These are phyloP conservation scores for Kazachstania psychrophila DNA, from an alignment of 805 yeast species.

Conservation along the genomic window DNA sequence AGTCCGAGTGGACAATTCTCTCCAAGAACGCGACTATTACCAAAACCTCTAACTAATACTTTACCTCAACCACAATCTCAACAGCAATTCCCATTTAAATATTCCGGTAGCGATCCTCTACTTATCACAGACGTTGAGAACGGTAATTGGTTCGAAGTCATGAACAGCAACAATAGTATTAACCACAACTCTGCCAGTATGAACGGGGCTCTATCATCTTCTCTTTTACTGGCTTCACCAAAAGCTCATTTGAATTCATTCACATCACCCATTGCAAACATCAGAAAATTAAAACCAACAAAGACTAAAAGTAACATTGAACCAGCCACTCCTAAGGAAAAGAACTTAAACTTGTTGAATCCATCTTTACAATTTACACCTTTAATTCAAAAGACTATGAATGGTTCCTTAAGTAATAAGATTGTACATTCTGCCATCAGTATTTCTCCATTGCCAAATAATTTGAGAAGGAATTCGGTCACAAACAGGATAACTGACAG, in stretches of 20 bases:
- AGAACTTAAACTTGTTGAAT: neutral
- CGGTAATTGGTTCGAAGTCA: slow-evolving; percentile 15
- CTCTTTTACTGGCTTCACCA: slow-evolving; percentile 4
- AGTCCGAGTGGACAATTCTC: slow-evolving; percentile 13
- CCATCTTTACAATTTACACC: slow-evolving; percentile 24
- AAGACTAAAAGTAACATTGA: slow-evolving; percentile 11
- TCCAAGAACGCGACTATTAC: slow-evolving; percentile 12
- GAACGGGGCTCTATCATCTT: neutral
- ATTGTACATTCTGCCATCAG: slow-evolving; percentile 8
- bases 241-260: slow-evolving; percentile 6
- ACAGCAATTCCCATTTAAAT: slow-evolving; percentile 24
- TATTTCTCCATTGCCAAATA: slow-evolving; percentile 6
- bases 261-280: slow-evolving; percentile 17
- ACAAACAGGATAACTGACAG: slow-evolving; percentile 3
- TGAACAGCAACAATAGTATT: neutral
- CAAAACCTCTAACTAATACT: slow-evolving; percentile 2
- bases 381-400: slow-evolving; percentile 28
- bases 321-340: slow-evolving; percentile 5
- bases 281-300: slow-evolving; percentile 8
- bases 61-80: slow-evolving; percentile 3
- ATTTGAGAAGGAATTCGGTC: slow-evolving; percentile 4
- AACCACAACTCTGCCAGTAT: neutral
- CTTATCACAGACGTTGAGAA: slow-evolving; percentile 24
- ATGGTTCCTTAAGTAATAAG: slow-evolving; percentile 21
- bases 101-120: slow-evolving; percentile 27